Evolutionary conservation across 495 filamentous ascomycete species (phyloP).

Genomic region (Friedmanniomyces endolithicus): DNA sequence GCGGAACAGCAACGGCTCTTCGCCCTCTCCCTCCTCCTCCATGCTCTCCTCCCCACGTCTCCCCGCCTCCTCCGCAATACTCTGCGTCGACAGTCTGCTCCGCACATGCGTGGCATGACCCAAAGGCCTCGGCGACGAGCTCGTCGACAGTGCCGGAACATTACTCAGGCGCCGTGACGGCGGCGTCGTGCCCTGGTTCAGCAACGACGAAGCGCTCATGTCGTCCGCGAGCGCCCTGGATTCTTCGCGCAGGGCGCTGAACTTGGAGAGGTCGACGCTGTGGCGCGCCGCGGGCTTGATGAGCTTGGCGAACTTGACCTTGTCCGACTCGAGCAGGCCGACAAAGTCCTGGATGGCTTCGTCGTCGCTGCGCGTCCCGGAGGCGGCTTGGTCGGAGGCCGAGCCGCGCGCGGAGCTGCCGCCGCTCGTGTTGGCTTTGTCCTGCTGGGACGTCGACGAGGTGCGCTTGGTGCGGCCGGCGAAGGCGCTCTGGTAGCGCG

Average conservation of each 20-base stretch:
- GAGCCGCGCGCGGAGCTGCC: conserved; percentile 1
- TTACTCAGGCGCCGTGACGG: conserved; percentile 15
- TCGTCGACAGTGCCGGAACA: conserved; percentile 16
- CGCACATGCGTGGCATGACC: conserved; percentile 13
- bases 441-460: conserved; percentile 46
- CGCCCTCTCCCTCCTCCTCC: neutral
- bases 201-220: conserved; percentile 9
- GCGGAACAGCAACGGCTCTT: conserved; percentile 3
- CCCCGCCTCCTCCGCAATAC: conserved; percentile 14
- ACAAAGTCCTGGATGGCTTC: conserved; percentile 88
- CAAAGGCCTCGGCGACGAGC: conserved; percentile 10
- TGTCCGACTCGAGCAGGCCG: conserved; percentile 63
- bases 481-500: conserved; percentile 72
- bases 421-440: conserved; percentile 29
- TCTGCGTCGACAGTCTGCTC: conserved; percentile 12
- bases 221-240: conserved; percentile 13
- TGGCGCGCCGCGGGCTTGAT: conserved; percentile 34
- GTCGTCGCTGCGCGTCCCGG: conserved; percentile 51
- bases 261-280: conserved; percentile 13
- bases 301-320: conserved; percentile 55
- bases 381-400: conserved; percentile 3
- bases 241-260: conserved; percentile 5
- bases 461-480: conserved; percentile 66
- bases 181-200: conserved; percentile 10
- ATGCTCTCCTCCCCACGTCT: neutral